Evolutionary conservation across 2,329 filamentous ascomycete genomes (phyloP).

Genomic region (Arthrobotrys musiformis): DNA sequence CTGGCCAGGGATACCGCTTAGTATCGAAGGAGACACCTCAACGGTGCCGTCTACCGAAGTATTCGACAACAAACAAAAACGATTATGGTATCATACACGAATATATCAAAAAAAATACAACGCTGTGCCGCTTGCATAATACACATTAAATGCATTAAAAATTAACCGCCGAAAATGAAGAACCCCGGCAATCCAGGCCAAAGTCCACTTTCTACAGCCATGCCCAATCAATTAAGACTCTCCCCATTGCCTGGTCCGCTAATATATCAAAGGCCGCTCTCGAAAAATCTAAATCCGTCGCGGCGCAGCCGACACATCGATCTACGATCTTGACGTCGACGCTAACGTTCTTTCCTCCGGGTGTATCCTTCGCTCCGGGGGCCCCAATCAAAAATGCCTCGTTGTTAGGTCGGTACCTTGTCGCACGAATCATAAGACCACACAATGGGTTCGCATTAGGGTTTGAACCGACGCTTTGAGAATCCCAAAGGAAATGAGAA

Average conservation of each 20-base stretch:
- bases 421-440: constrained; percentile 73
- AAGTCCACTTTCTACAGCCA: constrained; percentile 59
- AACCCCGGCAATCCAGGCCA: neutral
- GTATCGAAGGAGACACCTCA: too few species aligned
- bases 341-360: constrained; percentile 65
- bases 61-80: neutral
- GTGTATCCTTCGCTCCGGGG: constrained; percentile 47
- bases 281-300: constrained; percentile 67
- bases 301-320: constrained; percentile 69
- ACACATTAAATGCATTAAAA: neutral
- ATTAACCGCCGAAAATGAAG: neutral
- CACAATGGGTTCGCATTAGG: constrained; percentile 76
- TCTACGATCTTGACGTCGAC: constrained; percentile 76
- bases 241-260: constrained; percentile 64
- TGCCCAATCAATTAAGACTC: constrained; percentile 63
- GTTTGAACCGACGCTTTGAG: constrained; percentile 66
- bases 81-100: constrained; percentile 32
- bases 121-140: constrained; percentile 14
- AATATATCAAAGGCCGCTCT: constrained; percentile 66
- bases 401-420: constrained; percentile 63
- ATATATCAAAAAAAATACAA: constrained; percentile 1
- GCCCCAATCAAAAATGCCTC: constrained; percentile 38
- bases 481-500: constrained; percentile 75
- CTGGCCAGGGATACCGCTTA: neutral
- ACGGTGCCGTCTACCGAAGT: neutral